These are phyloP conservation scores for Eucalyptus erythrocorys DNA, from an alignment of 345 rosid species.

Conservation along the genomic window DNA sequence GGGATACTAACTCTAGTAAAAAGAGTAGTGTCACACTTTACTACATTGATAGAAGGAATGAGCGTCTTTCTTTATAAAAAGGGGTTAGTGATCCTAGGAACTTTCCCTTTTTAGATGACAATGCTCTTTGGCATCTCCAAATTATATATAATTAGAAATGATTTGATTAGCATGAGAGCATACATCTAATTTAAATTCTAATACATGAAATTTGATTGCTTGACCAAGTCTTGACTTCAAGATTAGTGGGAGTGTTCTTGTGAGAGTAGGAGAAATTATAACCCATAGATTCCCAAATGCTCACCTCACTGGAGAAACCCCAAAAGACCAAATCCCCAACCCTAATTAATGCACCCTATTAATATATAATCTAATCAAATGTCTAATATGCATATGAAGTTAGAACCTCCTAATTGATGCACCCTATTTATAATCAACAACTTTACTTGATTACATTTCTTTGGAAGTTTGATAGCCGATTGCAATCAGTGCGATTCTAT, in stretches of 20 bases:
- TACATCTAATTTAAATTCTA: neutral
- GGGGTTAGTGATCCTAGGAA: neutral
- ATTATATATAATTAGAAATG: neutral
- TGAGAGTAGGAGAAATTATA: neutral
- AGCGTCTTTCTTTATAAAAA: too few relatives aligned
- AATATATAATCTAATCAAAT: neutral
- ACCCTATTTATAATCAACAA: neutral
- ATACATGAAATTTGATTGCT: neutral
- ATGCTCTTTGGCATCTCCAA: neutral
- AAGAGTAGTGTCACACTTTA: neutral
- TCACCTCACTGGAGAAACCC: neutral
- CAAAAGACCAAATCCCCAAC: neutral
- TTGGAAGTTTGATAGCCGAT: accelerated
- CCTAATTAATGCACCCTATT: neutral
- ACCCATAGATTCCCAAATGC: neutral
- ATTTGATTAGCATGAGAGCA: neutral
- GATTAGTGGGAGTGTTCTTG: neutral
- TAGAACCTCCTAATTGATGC: neutral
- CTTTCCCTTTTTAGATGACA: neutral
- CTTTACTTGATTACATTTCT: too few relatives aligned
- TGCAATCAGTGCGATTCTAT: accelerated
- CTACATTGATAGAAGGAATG: neutral
- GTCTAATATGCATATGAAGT: neutral
- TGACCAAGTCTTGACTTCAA: neutral
- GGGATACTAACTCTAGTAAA: neutral